Evolutionary conservation across 331 rosid genomes (phyloP).

Genomic region (Dryas integrifolia): DNA sequence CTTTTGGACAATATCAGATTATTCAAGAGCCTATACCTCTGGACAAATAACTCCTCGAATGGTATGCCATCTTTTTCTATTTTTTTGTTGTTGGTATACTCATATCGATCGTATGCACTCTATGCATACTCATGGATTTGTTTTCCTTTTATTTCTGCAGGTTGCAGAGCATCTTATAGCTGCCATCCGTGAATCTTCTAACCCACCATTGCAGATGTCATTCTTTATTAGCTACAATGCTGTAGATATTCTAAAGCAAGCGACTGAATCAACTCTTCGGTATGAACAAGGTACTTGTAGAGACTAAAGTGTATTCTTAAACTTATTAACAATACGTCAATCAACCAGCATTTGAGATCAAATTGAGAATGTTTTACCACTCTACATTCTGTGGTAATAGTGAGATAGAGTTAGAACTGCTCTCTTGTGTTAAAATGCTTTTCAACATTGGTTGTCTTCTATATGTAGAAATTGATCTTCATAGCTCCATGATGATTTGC

Average conservation of each 20-base stretch:
- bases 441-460: background rate
- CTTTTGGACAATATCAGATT: constrained; percentile 76
- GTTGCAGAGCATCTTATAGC: constrained; percentile 67
- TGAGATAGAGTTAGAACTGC: background rate
- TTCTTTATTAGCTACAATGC: constrained; percentile 61
- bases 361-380: background rate
- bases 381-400: background rate
- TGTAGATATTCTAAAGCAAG: constrained; percentile 70
- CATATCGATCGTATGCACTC: background rate
- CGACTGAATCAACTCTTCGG: constrained; percentile 66
- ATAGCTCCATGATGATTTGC: background rate
- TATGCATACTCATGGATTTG: background rate
- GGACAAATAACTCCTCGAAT: constrained; percentile 55
- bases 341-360: background rate
- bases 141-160: constrained; percentile 35
- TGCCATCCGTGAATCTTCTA: constrained; percentile 55
- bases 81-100: background rate
- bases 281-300: constrained; percentile 53
- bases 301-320: background rate
- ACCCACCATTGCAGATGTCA: constrained; percentile 57
- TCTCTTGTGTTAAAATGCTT: background rate
- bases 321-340: background rate
- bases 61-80: constrained; percentile 43
- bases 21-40: constrained; percentile 60
- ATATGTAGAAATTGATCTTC: background rate